phyloP scores from a whole-genome alignment of 495 filamentous ascomycete genomes.

The Penicillium pancosmium region DNA sequence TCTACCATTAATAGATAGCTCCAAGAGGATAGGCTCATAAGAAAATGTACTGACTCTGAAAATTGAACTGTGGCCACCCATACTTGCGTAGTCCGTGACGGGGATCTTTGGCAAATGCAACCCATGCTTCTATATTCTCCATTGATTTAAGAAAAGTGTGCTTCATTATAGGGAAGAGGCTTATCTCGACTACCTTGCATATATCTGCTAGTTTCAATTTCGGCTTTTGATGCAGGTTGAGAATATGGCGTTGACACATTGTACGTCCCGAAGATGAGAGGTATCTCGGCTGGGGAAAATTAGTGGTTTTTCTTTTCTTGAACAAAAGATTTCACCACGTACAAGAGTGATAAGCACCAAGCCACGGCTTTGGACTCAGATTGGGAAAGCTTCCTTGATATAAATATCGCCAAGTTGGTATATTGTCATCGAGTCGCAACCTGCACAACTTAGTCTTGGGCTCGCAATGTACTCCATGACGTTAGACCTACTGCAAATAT shows the following conservation, averaged over 20 bases:
- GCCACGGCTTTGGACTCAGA: slow-evolving; percentile 42
- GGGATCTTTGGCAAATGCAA: slow-evolving; percentile 52
- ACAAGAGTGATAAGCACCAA: slow-evolving; percentile 55
- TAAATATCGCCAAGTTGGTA: slow-evolving; percentile 53
- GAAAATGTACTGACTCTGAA: slow-evolving; percentile 6
- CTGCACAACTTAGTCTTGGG: slow-evolving; percentile 1
- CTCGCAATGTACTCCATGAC: not conserved
- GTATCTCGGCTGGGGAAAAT: slow-evolving; percentile 28
- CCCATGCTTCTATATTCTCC: slow-evolving; percentile 43
- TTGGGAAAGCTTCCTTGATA: slow-evolving; percentile 53
- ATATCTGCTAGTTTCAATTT: slow-evolving; percentile 20
- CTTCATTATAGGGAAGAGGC: not conserved
- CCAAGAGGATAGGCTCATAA: not conserved
- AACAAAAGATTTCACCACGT: slow-evolving; percentile 4
- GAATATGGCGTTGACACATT: not conserved
- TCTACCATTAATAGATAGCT: not conserved
- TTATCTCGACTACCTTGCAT: slow-evolving; percentile 17
- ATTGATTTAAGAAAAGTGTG: slow-evolving; percentile 11
- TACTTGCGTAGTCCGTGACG: slow-evolving; percentile 35
- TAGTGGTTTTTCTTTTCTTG: not conserved
- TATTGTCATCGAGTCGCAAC: slow-evolving; percentile 14
- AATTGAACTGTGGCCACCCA: slow-evolving; percentile 37
- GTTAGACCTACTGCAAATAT: not conserved
- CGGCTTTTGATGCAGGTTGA: not conserved
- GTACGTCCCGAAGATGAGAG: slow-evolving; percentile 48